phyloP scores from a whole-genome alignment of 2,329 filamentous ascomycete genomes.

The Penicillium palitans region DNA sequence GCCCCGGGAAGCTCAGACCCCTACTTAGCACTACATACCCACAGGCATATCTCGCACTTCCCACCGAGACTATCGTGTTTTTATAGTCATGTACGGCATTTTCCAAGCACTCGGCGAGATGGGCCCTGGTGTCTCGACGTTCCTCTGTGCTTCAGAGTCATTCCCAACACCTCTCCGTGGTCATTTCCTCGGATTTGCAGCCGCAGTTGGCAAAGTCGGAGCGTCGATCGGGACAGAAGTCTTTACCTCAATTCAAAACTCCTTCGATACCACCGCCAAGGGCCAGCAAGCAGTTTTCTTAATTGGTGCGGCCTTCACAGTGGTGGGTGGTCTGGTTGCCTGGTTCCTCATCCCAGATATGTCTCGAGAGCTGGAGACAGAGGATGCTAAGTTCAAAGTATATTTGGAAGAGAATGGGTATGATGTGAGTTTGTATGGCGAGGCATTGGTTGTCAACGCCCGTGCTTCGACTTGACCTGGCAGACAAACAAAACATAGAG shows the following conservation, averaged over 20 bases:
- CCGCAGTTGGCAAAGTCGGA: constrained; percentile 52
- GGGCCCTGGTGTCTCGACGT: constrained; percentile 50
- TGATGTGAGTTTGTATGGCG: constrained; percentile 25
- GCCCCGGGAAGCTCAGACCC: not conserved
- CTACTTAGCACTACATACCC: too few relatives aligned
- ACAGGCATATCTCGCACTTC: too few relatives aligned
- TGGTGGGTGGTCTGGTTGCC: constrained; percentile 47
- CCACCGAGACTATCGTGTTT: not conserved
- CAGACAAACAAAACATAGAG: not conserved
- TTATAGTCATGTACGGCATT: constrained; percentile 52
- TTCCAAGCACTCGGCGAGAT: constrained; percentile 53
- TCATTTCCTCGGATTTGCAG: constrained; percentile 52
- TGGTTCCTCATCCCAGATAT: constrained; percentile 52
- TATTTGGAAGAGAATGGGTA: constrained; percentile 49
- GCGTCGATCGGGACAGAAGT: constrained; percentile 54
- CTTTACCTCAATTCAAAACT: constrained; percentile 53
- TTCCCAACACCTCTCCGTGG: constrained; percentile 53
- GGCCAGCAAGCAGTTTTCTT: constrained; percentile 54
- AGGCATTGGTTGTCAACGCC: constrained; percentile 9
- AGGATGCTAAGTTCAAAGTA: constrained; percentile 48
- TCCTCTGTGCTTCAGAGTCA: constrained; percentile 46
- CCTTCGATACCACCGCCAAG: constrained; percentile 43
- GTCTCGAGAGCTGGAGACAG: constrained; percentile 44
- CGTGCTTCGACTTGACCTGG: not conserved
- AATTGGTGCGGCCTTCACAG: constrained; percentile 53